phyloP scores from a whole-genome alignment of 73 alveolate species.

The Blepharisma stoltei region DNA sequence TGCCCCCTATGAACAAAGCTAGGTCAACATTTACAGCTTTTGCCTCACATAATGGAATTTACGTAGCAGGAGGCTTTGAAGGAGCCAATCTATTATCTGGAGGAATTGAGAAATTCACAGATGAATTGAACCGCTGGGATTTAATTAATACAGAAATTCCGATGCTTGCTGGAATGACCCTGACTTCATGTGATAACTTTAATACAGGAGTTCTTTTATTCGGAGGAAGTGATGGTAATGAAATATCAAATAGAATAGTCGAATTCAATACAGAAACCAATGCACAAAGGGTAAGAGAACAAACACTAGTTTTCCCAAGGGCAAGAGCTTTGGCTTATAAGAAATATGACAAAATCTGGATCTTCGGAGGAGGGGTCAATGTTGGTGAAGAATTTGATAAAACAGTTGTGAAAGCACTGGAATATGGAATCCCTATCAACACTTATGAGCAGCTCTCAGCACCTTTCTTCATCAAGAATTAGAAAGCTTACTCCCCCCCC shows the following conservation, averaged over 20 bases:
- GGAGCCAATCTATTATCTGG: neutral
- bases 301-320: neutral
- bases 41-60: neutral
- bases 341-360: neutral
- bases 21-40: neutral
- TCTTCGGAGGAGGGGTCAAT: constrained; percentile 3
- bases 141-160: neutral
- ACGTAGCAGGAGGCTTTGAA: constrained; percentile 12
- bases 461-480: too few relatives aligned
- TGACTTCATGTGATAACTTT: neutral
- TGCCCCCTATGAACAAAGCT: neutral
- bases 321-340: constrained; percentile 2
- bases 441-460: too few relatives aligned
- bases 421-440: too few relatives aligned
- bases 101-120: neutral
- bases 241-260: neutral
- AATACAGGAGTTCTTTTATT: neutral
- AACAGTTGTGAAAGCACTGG: too few relatives aligned
- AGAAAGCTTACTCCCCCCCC: too few relatives aligned
- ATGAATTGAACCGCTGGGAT: neutral
- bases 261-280: constrained; percentile 1
- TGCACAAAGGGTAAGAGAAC: too few relatives aligned
- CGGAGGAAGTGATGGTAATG: constrained; percentile 21
- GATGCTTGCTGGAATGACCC: constrained; percentile 17
- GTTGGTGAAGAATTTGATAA: neutral